Evolutionary conservation across 306 rosid genomes (phyloP), one percentile per base, ranked within the genome.

Genomic region (Sophora flavescens): DNA sequence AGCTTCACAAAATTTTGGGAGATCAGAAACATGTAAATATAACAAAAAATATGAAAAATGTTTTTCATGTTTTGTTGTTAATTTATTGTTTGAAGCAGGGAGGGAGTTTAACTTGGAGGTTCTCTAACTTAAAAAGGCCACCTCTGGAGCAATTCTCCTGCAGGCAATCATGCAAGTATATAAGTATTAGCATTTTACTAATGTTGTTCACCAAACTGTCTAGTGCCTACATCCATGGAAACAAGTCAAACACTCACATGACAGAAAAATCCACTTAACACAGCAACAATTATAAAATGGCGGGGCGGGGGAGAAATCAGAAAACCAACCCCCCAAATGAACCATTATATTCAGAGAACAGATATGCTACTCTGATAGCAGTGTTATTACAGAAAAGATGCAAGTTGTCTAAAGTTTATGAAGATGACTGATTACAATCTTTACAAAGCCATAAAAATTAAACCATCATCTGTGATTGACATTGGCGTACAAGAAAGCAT

Each of bases 71-170:
- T 45, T 44, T 42, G 72, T 67, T 54, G 61, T 72, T 45, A 59
- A 58, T 60, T 62, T 52, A 60, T 53, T 44, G 42, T 81, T 45
- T 59, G 74, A 48, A 68, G 77, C 65, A 74, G 28, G 73, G 54
- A 69, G 74, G 73, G 66, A 74, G 74, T 81, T 84, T 78, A 79
- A 77, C 81, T 74, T 36, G 81, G 65, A 84, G 72, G 17, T 54
- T 70, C 79, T 73, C 64, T 71, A 84, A 81, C 78, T 74, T 73
- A 68, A 77, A 80, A 45, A 44, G 68, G 85, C 81, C 58, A 64
- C 75, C 76, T 63, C 78, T 63, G 75, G 63, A 84, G 70, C 79
- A 72, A 80, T 71, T 80, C 70, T 80, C 76, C 88, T 77, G 83
- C 71, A 73, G 74, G 51, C 74, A 80, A 81, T 74, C 47, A 59